These are phyloP conservation scores for Ophiostoma ips DNA, from an alignment of 2,329 filamentous ascomycete genomes.

Conservation along the genomic window DNA sequence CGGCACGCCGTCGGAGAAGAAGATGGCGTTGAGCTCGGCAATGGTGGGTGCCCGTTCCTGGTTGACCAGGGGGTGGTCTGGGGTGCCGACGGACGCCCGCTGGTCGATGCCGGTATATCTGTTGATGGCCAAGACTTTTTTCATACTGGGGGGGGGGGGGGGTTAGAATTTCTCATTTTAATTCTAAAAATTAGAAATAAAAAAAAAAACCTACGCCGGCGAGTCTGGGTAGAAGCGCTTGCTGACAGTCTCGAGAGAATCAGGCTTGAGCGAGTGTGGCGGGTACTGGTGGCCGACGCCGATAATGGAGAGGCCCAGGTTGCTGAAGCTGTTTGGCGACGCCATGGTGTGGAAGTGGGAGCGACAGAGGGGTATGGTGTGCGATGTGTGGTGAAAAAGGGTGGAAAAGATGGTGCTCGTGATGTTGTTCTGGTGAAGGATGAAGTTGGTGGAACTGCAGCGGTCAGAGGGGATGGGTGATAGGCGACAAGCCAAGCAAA, in stretches of 20 bases:
- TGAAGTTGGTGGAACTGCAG: no score
- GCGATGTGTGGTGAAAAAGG: not conserved
- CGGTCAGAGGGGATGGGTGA: no score
- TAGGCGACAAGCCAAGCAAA: no score
- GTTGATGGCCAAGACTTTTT: slow-evolving; percentile 50
- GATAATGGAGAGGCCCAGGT: slow-evolving; percentile 45
- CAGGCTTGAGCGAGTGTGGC: slow-evolving; percentile 35
- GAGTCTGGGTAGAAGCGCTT: slow-evolving; percentile 45
- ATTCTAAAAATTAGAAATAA: not conserved
- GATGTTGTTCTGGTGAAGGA: no score
- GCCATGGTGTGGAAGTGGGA: slow-evolving; percentile 24
- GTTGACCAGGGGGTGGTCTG: slow-evolving; percentile 49
- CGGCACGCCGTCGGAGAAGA: slow-evolving; percentile 43
- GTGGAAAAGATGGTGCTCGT: no score
- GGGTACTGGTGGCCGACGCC: slow-evolving; percentile 49
- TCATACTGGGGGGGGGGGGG: slow-evolving; percentile 43
- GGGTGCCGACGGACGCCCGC: slow-evolving; percentile 46
- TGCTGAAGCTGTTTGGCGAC: slow-evolving; percentile 27
- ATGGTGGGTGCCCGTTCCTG: slow-evolving; percentile 38
- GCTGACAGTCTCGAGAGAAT: slow-evolving; percentile 37
- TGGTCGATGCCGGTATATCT: slow-evolving; percentile 49
- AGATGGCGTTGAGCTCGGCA: slow-evolving; percentile 38
- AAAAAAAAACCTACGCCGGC: slow-evolving; percentile 34
- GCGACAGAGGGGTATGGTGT: not conserved
- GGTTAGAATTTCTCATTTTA: not conserved